Evolutionary conservation across 257 asterid species (phyloP).

Genomic region (Thymus mandschuricus): DNA sequence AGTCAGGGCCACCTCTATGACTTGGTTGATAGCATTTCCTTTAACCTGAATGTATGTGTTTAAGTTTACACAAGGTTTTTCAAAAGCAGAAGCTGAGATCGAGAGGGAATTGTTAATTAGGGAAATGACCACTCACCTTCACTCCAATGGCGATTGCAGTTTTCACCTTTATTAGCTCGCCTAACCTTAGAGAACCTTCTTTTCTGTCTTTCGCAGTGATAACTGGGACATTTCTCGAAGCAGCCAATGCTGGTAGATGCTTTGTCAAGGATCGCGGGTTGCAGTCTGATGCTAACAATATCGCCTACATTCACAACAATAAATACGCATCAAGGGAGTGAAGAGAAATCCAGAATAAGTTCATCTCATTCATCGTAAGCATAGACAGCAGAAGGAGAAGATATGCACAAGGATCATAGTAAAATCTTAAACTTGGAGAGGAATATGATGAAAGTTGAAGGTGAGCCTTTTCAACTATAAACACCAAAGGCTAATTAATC

Average conservation of each 20-base stretch:
- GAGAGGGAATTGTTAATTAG: background rate
- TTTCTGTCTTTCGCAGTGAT: conserved; percentile 62
- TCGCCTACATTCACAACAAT: conserved; percentile 47
- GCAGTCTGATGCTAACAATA: conserved; percentile 78
- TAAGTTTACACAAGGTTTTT: background rate
- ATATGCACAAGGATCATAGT: background rate
- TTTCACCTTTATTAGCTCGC: conserved; percentile 76
- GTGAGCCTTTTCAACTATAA: background rate
- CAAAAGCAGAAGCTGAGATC: background rate
- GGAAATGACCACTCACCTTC: conserved; percentile 48
- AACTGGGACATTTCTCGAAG: conserved; percentile 72
- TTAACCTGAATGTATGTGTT: conserved; percentile 49
- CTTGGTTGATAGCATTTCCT: conserved; percentile 57
- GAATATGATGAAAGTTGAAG: conserved; percentile 5
- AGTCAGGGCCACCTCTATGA: conserved; percentile 39
- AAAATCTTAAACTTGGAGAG: background rate
- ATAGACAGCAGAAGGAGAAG: no score
- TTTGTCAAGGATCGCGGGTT: conserved; percentile 80
- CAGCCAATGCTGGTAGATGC: conserved; percentile 74
- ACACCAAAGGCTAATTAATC: background rate
- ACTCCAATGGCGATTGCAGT: conserved; percentile 83
- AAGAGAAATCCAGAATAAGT: background rate
- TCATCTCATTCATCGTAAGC: background rate
- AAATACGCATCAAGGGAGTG: background rate
- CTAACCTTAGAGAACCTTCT: conserved; percentile 76